Base-by-base conservation (phyloP, 1,284 basidiomycete species). In the Cutaneotrichosporon dermatis region DNA sequence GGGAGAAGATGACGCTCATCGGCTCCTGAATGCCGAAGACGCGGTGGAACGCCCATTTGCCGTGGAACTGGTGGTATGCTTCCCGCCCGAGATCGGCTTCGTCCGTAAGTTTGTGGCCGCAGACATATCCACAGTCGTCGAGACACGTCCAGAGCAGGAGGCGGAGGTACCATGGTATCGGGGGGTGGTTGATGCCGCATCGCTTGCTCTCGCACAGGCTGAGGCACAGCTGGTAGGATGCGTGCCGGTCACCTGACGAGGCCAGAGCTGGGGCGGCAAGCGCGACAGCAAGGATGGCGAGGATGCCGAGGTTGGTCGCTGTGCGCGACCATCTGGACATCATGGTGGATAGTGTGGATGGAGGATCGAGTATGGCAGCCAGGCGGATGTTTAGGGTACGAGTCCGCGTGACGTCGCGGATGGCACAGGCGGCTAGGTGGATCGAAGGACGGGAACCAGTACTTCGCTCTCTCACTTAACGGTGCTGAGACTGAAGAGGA, bases 31-130 rank as follows among this genome's bases (percentile, higher is more conserved):
- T 88, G 34, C 92, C 92, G 5, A 82, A 77, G 25, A 90, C 79
- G 43, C 92, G 83, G 84, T 87, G 88, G 76, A 97, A 97, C 0
- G 92, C 90, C 94, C 95, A 99, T 80, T 99, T 99, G 34, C 96
- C 96, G 70, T 92, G 85, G 76, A 90, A 97, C 70, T 96, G 93
- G 56, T 89, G 82, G 16, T 88, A 79, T 13, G 63, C 36, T 39
- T 59, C 51, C 16, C 34, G 33, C 42, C 77, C 66, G 61, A 72
- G 12, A 79, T 73, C 82, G 4, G 86, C 70, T 25, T 86, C 84
- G 16, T 82, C 77, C 12, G 92, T 96, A 57, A 95, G 82, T 53
- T 81, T 76, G 71, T 96, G 92, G 82, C 89, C 90, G 79, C 95
- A 99, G 15, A 79, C 78, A 72, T 99, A 98, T 71, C 85, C 86